phyloP scores from a whole-genome alignment of 202 grass and related monocot species.

The Zizania palustris region DNA sequence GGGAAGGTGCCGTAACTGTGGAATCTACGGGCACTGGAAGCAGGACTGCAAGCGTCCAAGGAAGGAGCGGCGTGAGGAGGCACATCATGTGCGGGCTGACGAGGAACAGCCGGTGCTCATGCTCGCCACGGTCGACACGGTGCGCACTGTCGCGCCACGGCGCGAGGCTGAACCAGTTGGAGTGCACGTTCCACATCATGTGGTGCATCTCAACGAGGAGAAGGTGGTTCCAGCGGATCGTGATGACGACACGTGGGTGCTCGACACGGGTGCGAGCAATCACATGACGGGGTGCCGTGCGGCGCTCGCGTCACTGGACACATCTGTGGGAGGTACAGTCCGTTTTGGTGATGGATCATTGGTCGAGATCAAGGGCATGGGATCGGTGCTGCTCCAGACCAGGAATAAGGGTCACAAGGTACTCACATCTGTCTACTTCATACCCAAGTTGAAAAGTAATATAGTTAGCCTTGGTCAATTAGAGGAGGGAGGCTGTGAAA shows the following conservation, averaged over 20 bases:
- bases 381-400: neutral
- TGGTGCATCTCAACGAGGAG: neutral
- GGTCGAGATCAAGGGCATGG: too few relatives aligned
- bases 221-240: neutral
- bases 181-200: fast-evolving
- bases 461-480: neutral
- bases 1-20: neutral
- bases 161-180: too few relatives aligned
- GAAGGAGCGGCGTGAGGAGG: neutral
- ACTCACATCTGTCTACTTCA: neutral
- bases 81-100: too few relatives aligned
- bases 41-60: neutral
- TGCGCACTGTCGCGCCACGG: too few relatives aligned
- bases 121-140: neutral
- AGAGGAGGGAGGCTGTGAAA: neutral
- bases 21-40: too few relatives aligned
- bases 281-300: neutral
- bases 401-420: neutral
- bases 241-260: neutral
- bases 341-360: too few relatives aligned
- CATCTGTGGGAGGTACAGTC: neutral
- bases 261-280: neutral
- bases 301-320: neutral
- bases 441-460: neutral
- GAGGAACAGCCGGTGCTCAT: neutral